phyloP scores from a whole-genome alignment of 257 asterid species.

The Solanum boliviense region DNA sequence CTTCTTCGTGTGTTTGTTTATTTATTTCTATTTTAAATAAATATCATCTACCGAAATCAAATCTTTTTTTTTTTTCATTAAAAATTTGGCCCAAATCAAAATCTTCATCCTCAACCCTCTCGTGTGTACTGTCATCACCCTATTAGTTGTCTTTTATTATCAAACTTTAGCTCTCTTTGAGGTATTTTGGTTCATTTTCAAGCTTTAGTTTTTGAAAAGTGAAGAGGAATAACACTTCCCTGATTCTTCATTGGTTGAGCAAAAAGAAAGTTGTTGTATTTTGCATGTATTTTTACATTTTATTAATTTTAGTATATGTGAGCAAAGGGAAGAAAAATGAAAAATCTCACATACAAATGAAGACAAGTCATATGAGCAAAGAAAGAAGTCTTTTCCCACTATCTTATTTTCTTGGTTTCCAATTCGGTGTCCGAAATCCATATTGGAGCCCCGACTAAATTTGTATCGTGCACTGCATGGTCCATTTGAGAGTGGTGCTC shows the following conservation, averaged over 20 bases:
- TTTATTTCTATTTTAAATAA: too few relatives aligned
- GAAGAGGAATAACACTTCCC: constrained; percentile 4
- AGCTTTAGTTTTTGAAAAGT: background rate
- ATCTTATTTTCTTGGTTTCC: too few relatives aligned
- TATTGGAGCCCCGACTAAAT: too few relatives aligned
- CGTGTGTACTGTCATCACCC: background rate
- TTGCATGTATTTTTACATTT: background rate
- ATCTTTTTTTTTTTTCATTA: too few relatives aligned
- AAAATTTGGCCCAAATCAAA: too few relatives aligned
- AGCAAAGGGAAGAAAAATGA: background rate
- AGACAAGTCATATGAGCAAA: background rate
- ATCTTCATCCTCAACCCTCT: too few relatives aligned
- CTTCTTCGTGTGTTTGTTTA: too few relatives aligned
- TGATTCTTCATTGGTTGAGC: background rate
- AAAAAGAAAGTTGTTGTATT: background rate
- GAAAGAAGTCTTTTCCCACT: background rate
- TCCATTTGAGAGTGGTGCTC: too few relatives aligned
- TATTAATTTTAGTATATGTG: constrained; percentile 4
- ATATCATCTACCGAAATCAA: too few relatives aligned
- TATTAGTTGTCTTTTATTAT: background rate
- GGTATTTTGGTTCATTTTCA: constrained; percentile 11
- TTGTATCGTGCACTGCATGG: too few relatives aligned
- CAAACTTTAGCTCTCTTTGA: background rate
- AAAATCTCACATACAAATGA: constrained; percentile 22
- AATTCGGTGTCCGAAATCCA: too few relatives aligned